Percentiles rank a stretch among this genome's conserved stretches.
Evolutionary conservation across 75 land plant species (phyloP).

Genomic region (Pseudotsuga menziesii): DNA sequence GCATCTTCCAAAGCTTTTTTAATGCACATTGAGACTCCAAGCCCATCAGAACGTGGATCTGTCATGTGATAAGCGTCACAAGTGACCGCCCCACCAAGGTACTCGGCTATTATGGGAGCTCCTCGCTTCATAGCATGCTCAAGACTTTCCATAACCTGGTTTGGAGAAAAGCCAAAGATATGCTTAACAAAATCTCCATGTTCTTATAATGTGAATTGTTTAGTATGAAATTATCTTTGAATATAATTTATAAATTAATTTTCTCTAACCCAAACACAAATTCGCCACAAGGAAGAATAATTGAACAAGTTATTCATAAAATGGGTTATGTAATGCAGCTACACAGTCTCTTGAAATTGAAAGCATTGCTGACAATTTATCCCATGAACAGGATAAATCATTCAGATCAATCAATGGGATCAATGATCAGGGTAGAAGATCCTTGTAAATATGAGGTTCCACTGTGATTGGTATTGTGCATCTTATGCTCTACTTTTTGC

Average conservation of each 20-base stretch:
- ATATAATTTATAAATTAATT: background rate
- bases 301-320: background rate
- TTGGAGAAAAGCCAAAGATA: background rate
- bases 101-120: no score
- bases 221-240: background rate
- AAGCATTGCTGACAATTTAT: no score
- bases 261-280: background rate
- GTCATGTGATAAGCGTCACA: constrained; percentile 41
- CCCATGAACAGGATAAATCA: background rate
- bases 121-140: constrained; percentile 48
- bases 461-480: background rate
- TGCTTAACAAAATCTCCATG: background rate
- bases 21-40: no score
- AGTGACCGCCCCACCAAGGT: constrained; percentile 14
- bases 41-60: background rate
- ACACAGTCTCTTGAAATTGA: background rate
- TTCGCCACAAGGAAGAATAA: no score
- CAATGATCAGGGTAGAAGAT: background rate
- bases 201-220: background rate
- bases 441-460: background rate
- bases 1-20: no score
- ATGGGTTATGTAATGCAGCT: background rate
- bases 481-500: background rate
- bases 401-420: no score
- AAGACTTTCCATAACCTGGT: no score